These are phyloP conservation scores for Begonia peltatifolia DNA, from an alignment of 306 rosid species.

Conservation along the genomic window DNA sequence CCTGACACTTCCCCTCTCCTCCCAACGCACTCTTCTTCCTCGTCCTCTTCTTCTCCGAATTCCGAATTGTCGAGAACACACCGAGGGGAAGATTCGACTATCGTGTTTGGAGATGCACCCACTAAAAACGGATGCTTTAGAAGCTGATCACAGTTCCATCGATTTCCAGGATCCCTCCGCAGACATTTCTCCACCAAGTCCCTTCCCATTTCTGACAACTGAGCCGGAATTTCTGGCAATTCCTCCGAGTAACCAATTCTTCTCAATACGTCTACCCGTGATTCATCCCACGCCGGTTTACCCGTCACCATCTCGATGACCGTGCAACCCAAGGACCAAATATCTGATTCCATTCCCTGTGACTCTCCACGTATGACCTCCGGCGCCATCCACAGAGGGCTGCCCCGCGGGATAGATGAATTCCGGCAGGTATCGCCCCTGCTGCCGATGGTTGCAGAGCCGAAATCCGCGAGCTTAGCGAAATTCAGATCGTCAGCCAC, in stretches of 20 bases:
- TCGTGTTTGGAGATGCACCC: conserved; percentile 4
- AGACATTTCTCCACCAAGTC: conserved; percentile 65
- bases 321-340: conserved; percentile 93
- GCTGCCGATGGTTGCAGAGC: conserved; percentile 22
- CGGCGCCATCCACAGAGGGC: conserved; percentile 98
- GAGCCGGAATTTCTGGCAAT: conserved; percentile 38
- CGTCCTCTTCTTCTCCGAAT: conserved; percentile 19
- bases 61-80: conserved; percentile 53
- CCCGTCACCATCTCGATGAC: conserved; percentile 74
- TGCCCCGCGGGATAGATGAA: conserved; percentile 43
- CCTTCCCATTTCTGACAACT: conserved; percentile 40
- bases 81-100: conserved; percentile 53
- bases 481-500: conserved; percentile 13
- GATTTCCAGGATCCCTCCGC: conserved; percentile 21
- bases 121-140: conserved; percentile 68
- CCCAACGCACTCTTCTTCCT: background rate
- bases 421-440: background rate
- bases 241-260: conserved; percentile 44
- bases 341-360: conserved; percentile 75
- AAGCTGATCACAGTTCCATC: conserved; percentile 86
- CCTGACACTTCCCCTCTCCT: conserved; percentile 5
- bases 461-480: conserved; percentile 71
- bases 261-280: conserved; percentile 38
- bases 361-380: conserved; percentile 62
- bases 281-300: conserved; percentile 61